Evolutionary conservation across 306 rosid genomes (phyloP), one percentile per base, ranked within the genome.

Genomic region (Acacia crassicarpa): DNA sequence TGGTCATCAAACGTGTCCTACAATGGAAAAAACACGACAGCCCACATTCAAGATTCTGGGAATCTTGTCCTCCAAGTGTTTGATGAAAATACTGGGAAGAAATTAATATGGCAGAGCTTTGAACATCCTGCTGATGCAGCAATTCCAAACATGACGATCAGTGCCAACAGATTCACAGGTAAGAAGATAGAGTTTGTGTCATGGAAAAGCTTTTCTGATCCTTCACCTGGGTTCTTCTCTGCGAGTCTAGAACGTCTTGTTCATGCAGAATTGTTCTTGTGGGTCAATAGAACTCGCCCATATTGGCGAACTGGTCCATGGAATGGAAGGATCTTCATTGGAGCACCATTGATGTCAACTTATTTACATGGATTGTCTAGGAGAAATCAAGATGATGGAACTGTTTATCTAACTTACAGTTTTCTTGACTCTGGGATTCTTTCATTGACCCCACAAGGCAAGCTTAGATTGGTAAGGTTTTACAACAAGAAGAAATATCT

Each of bases 231-330:
- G 0, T 45, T 22, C 27, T 84, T 80, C 76, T 54, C 78, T 13
- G 35, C 7, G 23, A 67, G 83, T 17, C 45, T 89, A 35, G 75
- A 86, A 45, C 66, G 80, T 19, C 51, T 71, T 49, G 66, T n/a
- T 53, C 87, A 83, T 27, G 80, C 91, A 6, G 86, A 91, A 67
- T 75, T 63, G 22, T 84, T 87, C 54, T 46, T 87, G 8, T 84
- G 89, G 91, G 67, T 73, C 15, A 67, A 89, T 71, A 85, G 76
- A 19, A 80, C 85, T 41, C 58, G 40, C 3, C 92, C 90, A 6
- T 76, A 12, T 58, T 89, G 87, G 89, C 74, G 94, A 43, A 86
- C 83, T 62, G 91, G 95, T 53, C 93, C 85, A 4, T 89, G 93
- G 93, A 86, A 84, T 66, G 77, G 80, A 15, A 30, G 81, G 23